A percentile compares a stretch with the other conserved stretches of the same genome.
These are phyloP conservation scores for Mucor mucedo DNA, from an alignment of 371 early-diverging fungal species.

Conservation along the genomic window DNA sequence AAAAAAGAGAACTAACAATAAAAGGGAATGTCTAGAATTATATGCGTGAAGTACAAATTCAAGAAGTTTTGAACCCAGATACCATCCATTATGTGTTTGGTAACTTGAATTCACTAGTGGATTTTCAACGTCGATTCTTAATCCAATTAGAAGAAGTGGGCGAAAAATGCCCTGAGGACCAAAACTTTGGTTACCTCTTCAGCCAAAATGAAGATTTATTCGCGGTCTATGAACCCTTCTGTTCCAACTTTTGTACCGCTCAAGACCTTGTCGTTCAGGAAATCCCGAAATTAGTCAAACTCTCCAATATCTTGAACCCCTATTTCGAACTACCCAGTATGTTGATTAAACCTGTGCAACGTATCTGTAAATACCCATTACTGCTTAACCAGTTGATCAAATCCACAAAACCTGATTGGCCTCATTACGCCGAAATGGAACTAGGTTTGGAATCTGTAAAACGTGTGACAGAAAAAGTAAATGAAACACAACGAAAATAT, in stretches of 20 bases:
- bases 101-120: constrained; percentile 89
- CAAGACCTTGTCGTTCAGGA: constrained; percentile 60
- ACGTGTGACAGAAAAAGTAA: constrained; percentile 87
- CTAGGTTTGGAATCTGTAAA: constrained; percentile 83
- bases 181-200: constrained; percentile 88
- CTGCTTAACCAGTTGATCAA: constrained; percentile 87
- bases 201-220: constrained; percentile 82
- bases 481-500: constrained; percentile 89
- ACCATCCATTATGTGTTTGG: constrained; percentile 84
- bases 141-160: constrained; percentile 88
- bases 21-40: constrained; percentile 40
- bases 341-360: constrained; percentile 96
- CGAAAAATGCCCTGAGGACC: constrained; percentile 74
- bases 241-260: constrained; percentile 88
- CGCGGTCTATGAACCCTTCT: constrained; percentile 91
- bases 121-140: constrained; percentile 96
- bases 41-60: constrained; percentile 59
- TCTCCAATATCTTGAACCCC: constrained; percentile 80
- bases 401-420: constrained; percentile 70
- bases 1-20: not conserved
- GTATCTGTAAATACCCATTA: constrained; percentile 96
- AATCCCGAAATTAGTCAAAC: constrained; percentile 52
- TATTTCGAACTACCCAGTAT: constrained; percentile 85
- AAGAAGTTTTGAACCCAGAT: constrained; percentile 73
- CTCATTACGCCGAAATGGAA: constrained; percentile 74